phyloP scores from a whole-genome alignment of 129 eudicot species.

The Artemisia argyi region DNA sequence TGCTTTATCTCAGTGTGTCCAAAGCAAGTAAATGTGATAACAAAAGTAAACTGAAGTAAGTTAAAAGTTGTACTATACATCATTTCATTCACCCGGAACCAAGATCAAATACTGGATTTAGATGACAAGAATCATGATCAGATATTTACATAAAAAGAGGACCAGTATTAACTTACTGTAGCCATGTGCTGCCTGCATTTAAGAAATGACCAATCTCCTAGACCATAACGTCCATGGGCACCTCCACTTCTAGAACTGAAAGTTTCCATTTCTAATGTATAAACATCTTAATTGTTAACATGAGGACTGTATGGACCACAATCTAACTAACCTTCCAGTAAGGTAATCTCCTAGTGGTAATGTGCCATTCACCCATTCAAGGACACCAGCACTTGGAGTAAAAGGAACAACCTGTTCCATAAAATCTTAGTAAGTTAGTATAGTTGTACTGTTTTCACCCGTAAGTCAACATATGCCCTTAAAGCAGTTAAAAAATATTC shows the following conservation, averaged over 20 bases:
- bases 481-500: neutral
- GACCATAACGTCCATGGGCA: constrained; percentile 97
- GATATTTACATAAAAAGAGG: constrained; percentile 3
- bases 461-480: no score
- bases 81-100: neutral
- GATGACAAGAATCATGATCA: constrained; percentile 13
- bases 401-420: constrained; percentile 90
- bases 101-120: neutral
- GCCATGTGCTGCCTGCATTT: constrained; percentile 95
- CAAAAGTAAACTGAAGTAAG: neutral
- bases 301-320: constrained; percentile 13
- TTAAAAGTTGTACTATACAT: neutral
- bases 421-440: constrained; percentile 6
- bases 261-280: constrained; percentile 10
- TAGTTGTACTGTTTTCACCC: neutral
- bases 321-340: constrained; percentile 79
- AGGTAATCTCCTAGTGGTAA: constrained; percentile 91
- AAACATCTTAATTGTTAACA: neutral
- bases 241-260: constrained; percentile 91
- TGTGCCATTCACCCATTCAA: constrained; percentile 99
- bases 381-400: constrained; percentile 99
- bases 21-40: neutral
- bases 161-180: constrained; percentile 39
- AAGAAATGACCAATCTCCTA: constrained; percentile 82
- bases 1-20: neutral